Conservation (phyloP, 176 grass and related monocot genomes). For the Juncus effusus region DNA sequence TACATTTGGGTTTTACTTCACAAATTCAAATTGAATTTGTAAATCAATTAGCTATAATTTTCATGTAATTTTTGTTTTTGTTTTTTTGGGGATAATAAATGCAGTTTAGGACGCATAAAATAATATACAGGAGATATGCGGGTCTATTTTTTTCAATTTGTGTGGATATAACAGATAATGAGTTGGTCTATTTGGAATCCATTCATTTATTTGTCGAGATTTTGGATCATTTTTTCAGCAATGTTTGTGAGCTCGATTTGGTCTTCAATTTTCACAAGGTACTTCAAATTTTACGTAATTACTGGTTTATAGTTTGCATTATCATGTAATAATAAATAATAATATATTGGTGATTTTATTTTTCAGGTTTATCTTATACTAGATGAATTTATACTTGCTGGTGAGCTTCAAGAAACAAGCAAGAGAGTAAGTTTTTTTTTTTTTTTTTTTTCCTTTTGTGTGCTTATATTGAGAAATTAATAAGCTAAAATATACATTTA, state of each 20-base stretch:
- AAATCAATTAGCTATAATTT: too few species aligned
- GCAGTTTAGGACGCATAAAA: constrained; percentile 69
- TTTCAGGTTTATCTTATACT: constrained; percentile 78
- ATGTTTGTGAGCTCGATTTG: constrained; percentile 91
- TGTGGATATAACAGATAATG: constrained; percentile 88
- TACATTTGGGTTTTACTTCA: too few species aligned
- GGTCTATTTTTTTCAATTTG: constrained; percentile 90
- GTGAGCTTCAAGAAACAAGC: constrained; percentile 94
- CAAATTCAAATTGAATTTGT: too few species aligned
- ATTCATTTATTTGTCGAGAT: constrained; percentile 96
- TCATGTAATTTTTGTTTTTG: background rate
- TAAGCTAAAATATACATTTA: too few species aligned
- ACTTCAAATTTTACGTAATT: too few species aligned
- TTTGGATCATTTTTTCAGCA: constrained; percentile 94
- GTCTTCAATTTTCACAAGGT: constrained; percentile 95
- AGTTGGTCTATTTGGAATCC: constrained; percentile 89
- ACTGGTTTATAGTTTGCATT: too few species aligned
- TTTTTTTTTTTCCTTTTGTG: too few species aligned
- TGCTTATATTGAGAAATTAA: too few species aligned
- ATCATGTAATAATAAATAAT: too few species aligned
- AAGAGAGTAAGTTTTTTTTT: constrained; percentile 45
- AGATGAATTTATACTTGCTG: constrained; percentile 89
- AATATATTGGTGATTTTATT: background rate
- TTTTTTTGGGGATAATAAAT: constrained; percentile 8
- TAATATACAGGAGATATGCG: constrained; percentile 95